phyloP scores from a whole-genome alignment of 331 rosid genomes.

The Rosa hybrid region DNA sequence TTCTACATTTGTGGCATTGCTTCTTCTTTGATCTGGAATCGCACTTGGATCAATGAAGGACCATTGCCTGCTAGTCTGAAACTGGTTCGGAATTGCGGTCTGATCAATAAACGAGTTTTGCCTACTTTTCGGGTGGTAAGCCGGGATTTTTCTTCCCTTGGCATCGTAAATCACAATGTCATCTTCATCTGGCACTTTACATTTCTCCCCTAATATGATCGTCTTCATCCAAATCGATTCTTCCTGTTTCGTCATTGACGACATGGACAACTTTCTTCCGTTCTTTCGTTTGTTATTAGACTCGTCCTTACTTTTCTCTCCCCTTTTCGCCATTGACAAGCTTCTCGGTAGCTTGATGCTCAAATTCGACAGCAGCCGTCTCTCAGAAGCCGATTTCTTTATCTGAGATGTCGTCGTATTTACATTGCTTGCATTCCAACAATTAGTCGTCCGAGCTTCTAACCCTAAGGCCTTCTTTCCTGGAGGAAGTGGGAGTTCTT shows the following conservation, averaged over 20 bases:
- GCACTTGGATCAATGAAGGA: conserved; percentile 47
- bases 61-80: conserved; percentile 33
- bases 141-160: conserved; percentile 61
- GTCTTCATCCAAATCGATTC: conserved; percentile 87
- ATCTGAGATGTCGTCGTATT: neutral
- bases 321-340: conserved; percentile 39
- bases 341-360: conserved; percentile 61
- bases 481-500: conserved; percentile 65
- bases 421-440: neutral
- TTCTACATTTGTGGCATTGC: neutral
- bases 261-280: conserved; percentile 26
- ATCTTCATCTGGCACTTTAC: conserved; percentile 59
- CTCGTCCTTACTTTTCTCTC: conserved; percentile 40
- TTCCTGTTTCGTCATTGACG: conserved; percentile 34
- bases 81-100: conserved; percentile 24
- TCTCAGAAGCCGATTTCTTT: conserved; percentile 50
- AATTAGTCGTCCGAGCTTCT: neutral
- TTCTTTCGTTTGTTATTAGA: conserved; percentile 3
- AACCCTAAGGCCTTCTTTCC: conserved; percentile 34
- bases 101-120: conserved; percentile 25
- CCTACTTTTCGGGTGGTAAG: conserved; percentile 54
- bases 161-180: conserved; percentile 55
- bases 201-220: conserved; percentile 79
- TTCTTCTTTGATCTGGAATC: conserved; percentile 8
- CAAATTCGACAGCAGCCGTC: conserved; percentile 32